These are phyloP conservation scores for Meyerozyma smithsonii DNA, from an alignment of 1,139 yeast species.

Conservation along the genomic window DNA sequence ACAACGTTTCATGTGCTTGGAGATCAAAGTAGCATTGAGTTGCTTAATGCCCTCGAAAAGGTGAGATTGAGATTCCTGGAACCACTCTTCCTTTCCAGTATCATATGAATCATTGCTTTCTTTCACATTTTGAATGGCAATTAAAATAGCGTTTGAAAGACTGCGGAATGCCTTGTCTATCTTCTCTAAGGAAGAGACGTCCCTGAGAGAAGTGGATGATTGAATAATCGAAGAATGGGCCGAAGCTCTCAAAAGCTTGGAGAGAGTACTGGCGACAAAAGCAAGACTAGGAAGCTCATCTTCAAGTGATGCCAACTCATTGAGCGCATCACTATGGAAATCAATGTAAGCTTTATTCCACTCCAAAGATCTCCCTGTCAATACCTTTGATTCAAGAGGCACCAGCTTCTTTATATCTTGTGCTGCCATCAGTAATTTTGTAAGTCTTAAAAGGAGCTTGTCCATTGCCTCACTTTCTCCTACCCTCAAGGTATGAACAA, in stretches of 20 bases:
- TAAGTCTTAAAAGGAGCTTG: not conserved
- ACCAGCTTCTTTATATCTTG: not conserved
- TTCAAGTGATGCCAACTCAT: not conserved
- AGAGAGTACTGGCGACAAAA: slow-evolving; percentile 45
- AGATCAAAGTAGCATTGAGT: slow-evolving; percentile 11
- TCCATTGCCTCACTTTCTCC: not conserved
- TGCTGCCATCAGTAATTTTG: not conserved
- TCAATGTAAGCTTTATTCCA: not conserved
- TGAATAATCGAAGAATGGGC: slow-evolving; percentile 15
- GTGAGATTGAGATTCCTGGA: slow-evolving; percentile 44
- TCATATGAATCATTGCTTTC: slow-evolving; percentile 18
- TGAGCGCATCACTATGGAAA: not conserved
- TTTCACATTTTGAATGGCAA: slow-evolving; percentile 59
- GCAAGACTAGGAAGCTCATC: slow-evolving; percentile 18
- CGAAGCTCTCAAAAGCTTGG: slow-evolving; percentile 31
- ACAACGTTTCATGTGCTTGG: slow-evolving; percentile 13
- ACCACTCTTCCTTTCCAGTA: slow-evolving; percentile 38
- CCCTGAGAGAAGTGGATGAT: slow-evolving; percentile 21
- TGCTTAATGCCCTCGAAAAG: slow-evolving; percentile 32
- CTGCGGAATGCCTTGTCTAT: slow-evolving; percentile 47
- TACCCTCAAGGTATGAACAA: not conserved
- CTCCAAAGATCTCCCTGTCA: not conserved
- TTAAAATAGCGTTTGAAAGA: slow-evolving; percentile 56
- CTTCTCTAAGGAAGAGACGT: slow-evolving; percentile 24
- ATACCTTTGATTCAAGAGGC: not conserved